Base-by-base conservation (phyloP, 805 yeast species). In the Kodamaea lidongshanica region DNA sequence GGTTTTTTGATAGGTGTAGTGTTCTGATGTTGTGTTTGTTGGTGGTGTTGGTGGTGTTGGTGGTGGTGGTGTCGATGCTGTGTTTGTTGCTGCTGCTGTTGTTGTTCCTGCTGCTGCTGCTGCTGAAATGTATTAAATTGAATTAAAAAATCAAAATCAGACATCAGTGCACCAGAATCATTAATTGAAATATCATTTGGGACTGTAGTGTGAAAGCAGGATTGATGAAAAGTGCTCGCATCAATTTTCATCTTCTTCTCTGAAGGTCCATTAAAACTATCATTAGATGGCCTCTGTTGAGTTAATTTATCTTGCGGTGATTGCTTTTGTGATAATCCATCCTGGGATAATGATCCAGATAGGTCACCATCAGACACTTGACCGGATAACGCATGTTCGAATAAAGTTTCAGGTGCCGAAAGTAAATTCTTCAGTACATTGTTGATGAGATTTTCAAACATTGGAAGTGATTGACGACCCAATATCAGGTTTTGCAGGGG, bases 181-280 rank as follows among this genome's bases (percentile, higher is more conserved):
- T 25, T 19, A 12, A 15, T 11, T 19, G 25, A 22, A 7, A 16
- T 22, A 19, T 36, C 34, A 21, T 54, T 54, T 24, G 44, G 74
- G 26, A 47, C 53, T 25, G 47, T 52, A 16, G 76, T 70, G 48
- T 57, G 74, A 50, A 56, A 70, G 49, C 60, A 67, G 27, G 54
- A 67, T 52, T 62, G 66, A 35, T 63, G 66, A 16, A 56, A 42
- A n/a, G n/a, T n/a, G 13, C 44, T 42, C 20, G 39, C 38, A n/a
- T 30, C 38, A 7, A 29, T 23, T 27, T 27, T 22, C 21, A 25
- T 25, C 25, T 23, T 25, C 30, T 23, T 20, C n/a, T n/a, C n/a
- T n/a, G n/a, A n/a, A n/a, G n/a, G n/a, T n/a, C n/a, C n/a, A n/a
- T n/a, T n/a, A n/a, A n/a, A n/a, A n/a, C n/a, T n/a, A n/a, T n/a